Evolutionary conservation across 139 green algal genomes (phyloP), one percentile per base, ranked within the genome.

Genomic region (Diplosphaera chodatii): DNA sequence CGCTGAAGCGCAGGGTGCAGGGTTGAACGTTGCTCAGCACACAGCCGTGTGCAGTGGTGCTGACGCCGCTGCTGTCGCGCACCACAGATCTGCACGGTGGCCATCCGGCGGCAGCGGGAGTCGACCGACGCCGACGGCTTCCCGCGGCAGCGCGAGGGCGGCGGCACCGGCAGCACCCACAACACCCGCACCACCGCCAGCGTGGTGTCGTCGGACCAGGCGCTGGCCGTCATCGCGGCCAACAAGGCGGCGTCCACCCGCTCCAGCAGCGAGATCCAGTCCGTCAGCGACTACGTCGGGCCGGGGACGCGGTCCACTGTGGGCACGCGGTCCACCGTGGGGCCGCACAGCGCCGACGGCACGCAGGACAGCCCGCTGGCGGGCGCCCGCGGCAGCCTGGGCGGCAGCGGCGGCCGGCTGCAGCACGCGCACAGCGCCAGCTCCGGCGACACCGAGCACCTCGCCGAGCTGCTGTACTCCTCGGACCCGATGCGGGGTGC

Each of bases 81-180:
- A 23, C 34, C 69, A 55, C 22, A 78, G 66, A 69, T 78, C 32
- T 29, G 68, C 34, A 70, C 73, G 23, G 40, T 73, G n/a, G 40
- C 6, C 10, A 65, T 65, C 59, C 5, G 6, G 3, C 27, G 21
- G 6, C 4, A 18, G 13, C 3, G 3, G 16, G 48, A 18, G 13
- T 23, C 48, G 3, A 59, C 48, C 48, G 48, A 59, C 16, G 48
- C 48, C 16, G 48, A 59, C 48, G 48, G 48, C 48, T 8, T 37
- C 64, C n/a, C 29, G 21, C n/a, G n/a, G n/a, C n/a, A n/a, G n/a
- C n/a, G 21, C 64, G 59, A 21, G 29, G 21, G 63, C 28, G 40
- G 48, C 18, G 71, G 59, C 22, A 41, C 25, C 48, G 20, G 34
- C 18, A 32, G 32, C 32, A 25, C 25, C 23, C 1, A 27, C 18